These are phyloP conservation scores for Arthrobotrys sphaeroides DNA, from an alignment of 2,329 filamentous ascomycete species.

Conservation along the genomic window DNA sequence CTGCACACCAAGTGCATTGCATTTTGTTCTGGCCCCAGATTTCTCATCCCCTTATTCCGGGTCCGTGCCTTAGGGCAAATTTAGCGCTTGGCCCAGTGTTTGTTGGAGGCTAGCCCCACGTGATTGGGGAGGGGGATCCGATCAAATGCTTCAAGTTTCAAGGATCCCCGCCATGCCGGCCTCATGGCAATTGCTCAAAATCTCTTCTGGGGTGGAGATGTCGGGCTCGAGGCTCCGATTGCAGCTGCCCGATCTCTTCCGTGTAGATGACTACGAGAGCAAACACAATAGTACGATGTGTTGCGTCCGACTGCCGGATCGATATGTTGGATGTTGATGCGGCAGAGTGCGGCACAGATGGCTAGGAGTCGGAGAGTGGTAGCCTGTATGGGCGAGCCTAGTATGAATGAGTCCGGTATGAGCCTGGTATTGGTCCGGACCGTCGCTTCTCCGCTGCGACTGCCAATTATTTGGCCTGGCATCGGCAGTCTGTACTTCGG, in stretches of 20 bases:
- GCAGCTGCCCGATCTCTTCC: neutral
- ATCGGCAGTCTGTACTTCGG: no score
- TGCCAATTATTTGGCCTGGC: no score
- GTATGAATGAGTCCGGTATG: no score
- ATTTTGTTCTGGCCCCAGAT: neutral
- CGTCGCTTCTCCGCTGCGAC: no score
- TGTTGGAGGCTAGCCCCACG: neutral
- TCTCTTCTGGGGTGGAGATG: neutral
- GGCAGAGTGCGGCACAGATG: slow-evolving; percentile 16
- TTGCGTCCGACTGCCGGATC: neutral
- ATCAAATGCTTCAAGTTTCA: neutral
- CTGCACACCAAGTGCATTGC: slow-evolving; percentile 20
- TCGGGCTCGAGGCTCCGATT: neutral
- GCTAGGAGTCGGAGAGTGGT: neutral
- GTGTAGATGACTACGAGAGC: neutral
- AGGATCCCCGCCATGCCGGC: no score
- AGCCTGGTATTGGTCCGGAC: no score
- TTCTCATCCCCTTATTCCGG: slow-evolving; percentile 13
- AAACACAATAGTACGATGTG: slow-evolving; percentile 23
- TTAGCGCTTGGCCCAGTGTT: slow-evolving; percentile 1
- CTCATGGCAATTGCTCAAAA: neutral
- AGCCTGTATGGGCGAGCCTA: no score
- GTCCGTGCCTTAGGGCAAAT: slow-evolving; percentile 43
- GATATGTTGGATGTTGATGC: neutral
- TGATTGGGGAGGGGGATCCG: slow-evolving; percentile 42